Evolutionary conservation across 805 yeast genomes (phyloP), one percentile per base, ranked within the genome.

Genomic region (Candida caryicola): DNA sequence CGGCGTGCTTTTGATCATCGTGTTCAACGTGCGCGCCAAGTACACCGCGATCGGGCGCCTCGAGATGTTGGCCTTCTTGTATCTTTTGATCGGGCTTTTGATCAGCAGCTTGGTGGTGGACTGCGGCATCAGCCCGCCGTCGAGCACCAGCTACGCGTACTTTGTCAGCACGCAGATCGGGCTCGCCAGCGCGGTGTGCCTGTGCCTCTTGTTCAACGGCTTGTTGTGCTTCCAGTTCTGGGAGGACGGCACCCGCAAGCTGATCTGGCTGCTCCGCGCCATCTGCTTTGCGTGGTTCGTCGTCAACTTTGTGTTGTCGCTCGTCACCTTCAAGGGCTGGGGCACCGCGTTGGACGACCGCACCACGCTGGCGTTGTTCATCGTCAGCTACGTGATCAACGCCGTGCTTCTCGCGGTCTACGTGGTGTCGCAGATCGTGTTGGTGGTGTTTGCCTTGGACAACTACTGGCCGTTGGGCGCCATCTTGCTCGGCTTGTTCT

Each of bases 11-110:
- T 67, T 82, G 34, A 74, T 88, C 50, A 85, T 90, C 39, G 69
- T 89, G 9, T 85, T 81, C 67, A 82, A 84, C 50, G 79, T 90
- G 31, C 73, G 90, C 56, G 70, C 82, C 42, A 88, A 91, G 67
- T 90, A 86, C 57, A 93, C 99, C 0, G 97, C 98, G 9, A 90
- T 93, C 41, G 98, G 97, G 3, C 73, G 98, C 44, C 71, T 79
- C 9, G 99, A 93, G 56, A 84, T 89, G 81, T 62, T 87, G 37
- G 77, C 76, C 48, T 82, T 85, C 54, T 82, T 81, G 60, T 79
- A 82, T 60, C 52, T 77, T 29, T 71, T 74, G 44, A 66, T 82
- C 23, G 68, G 76, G 1, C 71, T 85, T 46, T 73, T 79, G 4
- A 72, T 85, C 12, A 64, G 82, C 44, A 74, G 90, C 2, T 67